Evolutionary conservation across 805 yeast genomes (phyloP).

Genomic region (Metschnikowia continentalis): DNA sequence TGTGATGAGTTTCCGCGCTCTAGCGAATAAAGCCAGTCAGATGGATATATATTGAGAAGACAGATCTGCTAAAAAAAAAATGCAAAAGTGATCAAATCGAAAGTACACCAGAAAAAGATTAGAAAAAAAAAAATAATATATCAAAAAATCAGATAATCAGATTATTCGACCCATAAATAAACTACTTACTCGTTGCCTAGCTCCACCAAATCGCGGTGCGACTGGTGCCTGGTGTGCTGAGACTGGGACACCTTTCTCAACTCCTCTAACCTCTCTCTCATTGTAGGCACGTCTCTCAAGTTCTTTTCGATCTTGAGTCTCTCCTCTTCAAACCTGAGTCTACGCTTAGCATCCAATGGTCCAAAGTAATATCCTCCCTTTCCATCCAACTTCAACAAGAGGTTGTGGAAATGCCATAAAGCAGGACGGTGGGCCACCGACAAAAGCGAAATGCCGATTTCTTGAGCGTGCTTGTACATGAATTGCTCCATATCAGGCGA

Average conservation of each 20-base stretch:
- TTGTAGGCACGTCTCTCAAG: constrained; percentile 64
- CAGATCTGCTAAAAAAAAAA: too few relatives aligned
- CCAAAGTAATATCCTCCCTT: constrained; percentile 62
- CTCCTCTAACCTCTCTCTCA: constrained; percentile 63
- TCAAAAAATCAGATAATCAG: too few relatives aligned
- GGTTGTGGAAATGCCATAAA: constrained; percentile 86
- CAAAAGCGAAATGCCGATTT: constrained; percentile 71
- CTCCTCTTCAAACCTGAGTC: constrained; percentile 76
- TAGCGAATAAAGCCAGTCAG: too few relatives aligned
- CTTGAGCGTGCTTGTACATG: constrained; percentile 81
- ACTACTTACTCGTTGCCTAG: constrained; percentile 12
- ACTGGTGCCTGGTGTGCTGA: constrained; percentile 34
- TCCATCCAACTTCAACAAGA: constrained; percentile 82
- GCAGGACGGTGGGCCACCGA: constrained; percentile 93
- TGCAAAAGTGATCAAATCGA: too few relatives aligned
- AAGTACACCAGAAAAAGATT: too few relatives aligned
- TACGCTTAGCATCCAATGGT: constrained; percentile 64
- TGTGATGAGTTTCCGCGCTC: not conserved
- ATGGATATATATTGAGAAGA: too few relatives aligned
- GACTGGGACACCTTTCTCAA: constrained; percentile 51
- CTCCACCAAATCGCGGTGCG: constrained; percentile 26
- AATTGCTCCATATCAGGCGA: constrained; percentile 86
- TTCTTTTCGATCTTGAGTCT: constrained; percentile 63
- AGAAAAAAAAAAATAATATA: too few relatives aligned
- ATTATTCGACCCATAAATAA: not conserved